A percentile compares a stretch with the other conserved stretches of the same genome.
These are phyloP conservation scores for Corymbia citriodora DNA, from an alignment of 441 rosid species.

Conservation along the genomic window DNA sequence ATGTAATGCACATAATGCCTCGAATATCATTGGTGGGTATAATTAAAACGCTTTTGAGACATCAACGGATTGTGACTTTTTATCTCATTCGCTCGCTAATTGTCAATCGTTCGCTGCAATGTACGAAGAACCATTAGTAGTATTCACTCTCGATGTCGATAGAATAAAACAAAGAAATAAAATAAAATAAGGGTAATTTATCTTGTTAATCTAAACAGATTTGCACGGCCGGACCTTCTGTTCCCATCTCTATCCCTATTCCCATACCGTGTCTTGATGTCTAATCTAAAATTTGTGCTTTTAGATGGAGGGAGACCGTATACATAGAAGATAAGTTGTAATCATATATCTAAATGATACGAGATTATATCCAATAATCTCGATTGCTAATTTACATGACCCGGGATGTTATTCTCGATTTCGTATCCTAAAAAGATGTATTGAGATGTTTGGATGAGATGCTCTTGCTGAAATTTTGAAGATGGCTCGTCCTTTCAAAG, in stretches of 20 bases:
- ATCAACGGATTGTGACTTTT: neutral
- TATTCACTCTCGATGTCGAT: too few species aligned
- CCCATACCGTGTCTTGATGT: neutral
- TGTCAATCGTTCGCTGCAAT: neutral
- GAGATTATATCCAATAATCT: neutral
- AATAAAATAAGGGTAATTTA: neutral
- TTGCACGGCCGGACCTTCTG: too few species aligned
- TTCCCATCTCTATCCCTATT: too few species aligned
- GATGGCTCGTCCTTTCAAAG: neutral
- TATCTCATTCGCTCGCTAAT: neutral
- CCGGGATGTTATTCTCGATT: accelerated
- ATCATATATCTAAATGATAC: neutral
- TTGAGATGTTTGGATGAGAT: neutral
- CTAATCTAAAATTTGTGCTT: neutral
- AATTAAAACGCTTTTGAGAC: neutral
- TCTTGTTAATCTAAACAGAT: neutral
- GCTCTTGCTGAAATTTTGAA: neutral
- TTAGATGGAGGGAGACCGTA: neutral
- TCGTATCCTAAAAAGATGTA: neutral
- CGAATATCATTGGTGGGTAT: neutral
- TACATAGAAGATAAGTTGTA: neutral
- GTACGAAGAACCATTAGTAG: neutral
- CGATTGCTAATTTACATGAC: neutral
- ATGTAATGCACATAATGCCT: neutral
- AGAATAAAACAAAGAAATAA: neutral